Percentiles rank a stretch among this genome's conserved stretches.
phyloP scores from a whole-genome alignment of 1,284 basidiomycete species.

The Leccinum fuscescens region DNA sequence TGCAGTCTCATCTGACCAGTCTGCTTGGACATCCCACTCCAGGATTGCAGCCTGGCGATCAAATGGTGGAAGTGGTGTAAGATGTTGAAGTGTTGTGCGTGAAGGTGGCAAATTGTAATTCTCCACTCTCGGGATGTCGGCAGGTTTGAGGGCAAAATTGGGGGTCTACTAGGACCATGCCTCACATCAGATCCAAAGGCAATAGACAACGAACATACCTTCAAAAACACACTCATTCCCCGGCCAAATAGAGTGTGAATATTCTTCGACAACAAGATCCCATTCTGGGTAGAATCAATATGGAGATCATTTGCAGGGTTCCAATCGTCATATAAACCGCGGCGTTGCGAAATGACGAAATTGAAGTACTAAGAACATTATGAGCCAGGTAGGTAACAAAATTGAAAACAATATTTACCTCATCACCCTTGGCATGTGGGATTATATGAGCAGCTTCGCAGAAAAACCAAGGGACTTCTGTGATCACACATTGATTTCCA shows the following conservation, averaged over 20 bases:
- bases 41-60: not conserved
- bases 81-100: not conserved
- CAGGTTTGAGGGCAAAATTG: not conserved
- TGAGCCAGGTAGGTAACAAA: no score
- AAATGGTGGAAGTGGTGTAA: not conserved
- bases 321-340: not conserved
- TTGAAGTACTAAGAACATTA: not conserved
- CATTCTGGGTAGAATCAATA: not conserved
- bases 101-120: not conserved
- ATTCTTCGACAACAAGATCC: not conserved
- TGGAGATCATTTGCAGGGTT: not conserved
- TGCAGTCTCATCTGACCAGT: not conserved
- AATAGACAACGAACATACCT: not conserved
- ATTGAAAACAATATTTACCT: no score
- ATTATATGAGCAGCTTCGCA: no score
- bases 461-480: not conserved
- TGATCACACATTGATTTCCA: not conserved
- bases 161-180: not conserved
- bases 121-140: not conserved
- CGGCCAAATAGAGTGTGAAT: not conserved
- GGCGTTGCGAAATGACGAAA: not conserved
- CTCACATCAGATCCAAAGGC: not conserved
- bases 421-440: no score
- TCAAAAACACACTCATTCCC: not conserved
- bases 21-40: not conserved